Evolutionary conservation across 2,329 filamentous ascomycete species (phyloP), one percentile per base, ranked within the genome.

Genomic region (Plectosphaerella sp.): DNA sequence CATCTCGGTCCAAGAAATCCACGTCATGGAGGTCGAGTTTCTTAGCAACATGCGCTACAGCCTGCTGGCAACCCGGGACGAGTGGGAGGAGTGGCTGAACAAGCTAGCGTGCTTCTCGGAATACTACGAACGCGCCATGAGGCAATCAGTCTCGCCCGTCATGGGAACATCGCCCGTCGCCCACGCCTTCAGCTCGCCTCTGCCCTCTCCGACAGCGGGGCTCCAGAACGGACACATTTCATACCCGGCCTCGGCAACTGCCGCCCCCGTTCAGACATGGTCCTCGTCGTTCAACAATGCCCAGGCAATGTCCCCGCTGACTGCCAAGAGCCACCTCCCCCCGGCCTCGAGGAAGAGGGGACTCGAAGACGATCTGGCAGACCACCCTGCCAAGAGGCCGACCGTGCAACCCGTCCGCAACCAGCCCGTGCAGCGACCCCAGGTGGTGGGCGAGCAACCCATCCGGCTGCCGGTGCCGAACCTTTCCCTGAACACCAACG

Each of bases 21-120:
- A 99, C 67, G 88, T 97, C 45, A 99, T 99, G 94, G 94, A 99
- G 68, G 94, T 99, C n/a, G 94, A 99, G 68, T 99, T 99, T 62
- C 76, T 99, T 57, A 97, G 93, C 76, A 97, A 97, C 70, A 96
- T 99, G 87, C 85, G 93, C 63, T 99, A 97, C 71, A 91, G 90
- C 61, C 76, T 99, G 8, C 86, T 93, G 65, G 91, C 90, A 4
- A 95, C 92, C 4, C 86, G 91, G 64, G 79, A 84, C 50, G 83
- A 96, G 66, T 99, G 94, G 94, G 79, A 84, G 47, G 80, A 85
- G 50, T 97, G 94, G 94, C 86, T 97, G 62, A 75, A 78, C 56
- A 91, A 91, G 67, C 76, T 97, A 51, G 82, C 87, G 49, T 87
- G 86, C 59, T 97, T 97, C 65, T 86, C 86, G 58, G 84, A 86